Evolutionary conservation across 1,139 yeast genomes (phyloP).

Genomic region (Tardiomyces digboiensis): DNA sequence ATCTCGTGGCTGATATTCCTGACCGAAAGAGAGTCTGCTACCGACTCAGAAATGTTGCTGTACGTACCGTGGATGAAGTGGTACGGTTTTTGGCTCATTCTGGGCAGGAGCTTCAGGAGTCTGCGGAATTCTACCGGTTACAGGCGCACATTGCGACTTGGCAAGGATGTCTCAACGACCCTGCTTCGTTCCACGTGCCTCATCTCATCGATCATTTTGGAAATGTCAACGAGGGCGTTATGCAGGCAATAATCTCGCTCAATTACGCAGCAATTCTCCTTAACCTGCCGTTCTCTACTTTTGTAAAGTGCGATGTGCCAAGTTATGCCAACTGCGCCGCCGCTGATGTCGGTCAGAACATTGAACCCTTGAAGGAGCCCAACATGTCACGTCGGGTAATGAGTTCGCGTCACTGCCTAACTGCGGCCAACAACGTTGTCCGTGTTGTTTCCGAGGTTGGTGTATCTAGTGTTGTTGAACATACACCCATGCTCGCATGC

Average conservation of each 20-base stretch:
- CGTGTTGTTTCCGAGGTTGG: not conserved
- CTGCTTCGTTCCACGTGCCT: not conserved
- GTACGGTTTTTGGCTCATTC: not conserved
- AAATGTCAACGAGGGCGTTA: not conserved
- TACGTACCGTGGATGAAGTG: not conserved
- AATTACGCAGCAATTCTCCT: not conserved
- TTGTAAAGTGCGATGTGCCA: not conserved
- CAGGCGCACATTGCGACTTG: not conserved
- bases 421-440: not conserved
- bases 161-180: not conserved
- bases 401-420: not conserved
- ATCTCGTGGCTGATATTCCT: not conserved
- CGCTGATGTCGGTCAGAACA: not conserved
- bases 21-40: not conserved
- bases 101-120: slow-evolving; percentile 4
- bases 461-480: not conserved
- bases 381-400: not conserved
- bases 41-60: not conserved
- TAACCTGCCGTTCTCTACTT: not conserved
- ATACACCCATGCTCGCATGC: not conserved
- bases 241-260: not conserved
- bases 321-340: not conserved
- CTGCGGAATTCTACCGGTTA: slow-evolving; percentile 11
- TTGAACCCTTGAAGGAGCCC: not conserved
- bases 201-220: not conserved